These are phyloP conservation scores for Aspergillus nanangensis DNA, from an alignment of 495 filamentous ascomycete species.

Conservation along the genomic window DNA sequence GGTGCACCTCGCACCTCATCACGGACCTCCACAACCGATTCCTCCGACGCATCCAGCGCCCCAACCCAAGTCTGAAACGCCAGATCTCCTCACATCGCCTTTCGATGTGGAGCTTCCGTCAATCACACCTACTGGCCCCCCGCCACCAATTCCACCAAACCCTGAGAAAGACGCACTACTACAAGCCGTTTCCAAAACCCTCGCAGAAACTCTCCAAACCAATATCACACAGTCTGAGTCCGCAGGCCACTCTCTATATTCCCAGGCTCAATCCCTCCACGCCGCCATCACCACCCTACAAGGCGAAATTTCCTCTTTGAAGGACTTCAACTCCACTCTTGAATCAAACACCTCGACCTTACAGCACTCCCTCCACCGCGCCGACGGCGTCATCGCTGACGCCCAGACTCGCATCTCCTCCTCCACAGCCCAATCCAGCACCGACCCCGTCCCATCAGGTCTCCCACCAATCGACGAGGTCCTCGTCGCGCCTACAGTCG, in stretches of 20 bases:
- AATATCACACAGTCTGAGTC: slow-evolving; percentile 62
- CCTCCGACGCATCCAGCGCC: slow-evolving; percentile 19
- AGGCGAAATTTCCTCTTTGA: slow-evolving; percentile 65
- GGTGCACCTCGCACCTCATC: slow-evolving; percentile 9
- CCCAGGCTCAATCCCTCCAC: slow-evolving; percentile 75
- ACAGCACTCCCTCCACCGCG: slow-evolving; percentile 68
- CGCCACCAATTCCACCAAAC: slow-evolving; percentile 90
- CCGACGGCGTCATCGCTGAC: slow-evolving; percentile 71
- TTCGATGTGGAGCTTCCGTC: slow-evolving; percentile 63
- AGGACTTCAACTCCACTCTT: slow-evolving; percentile 62
- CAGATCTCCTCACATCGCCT: slow-evolving; percentile 67
- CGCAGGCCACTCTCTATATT: slow-evolving; percentile 66
- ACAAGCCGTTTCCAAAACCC: slow-evolving; percentile 63
- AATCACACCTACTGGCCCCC: slow-evolving; percentile 49
- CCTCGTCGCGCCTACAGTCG: slow-evolving; percentile 88
- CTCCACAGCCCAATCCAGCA: slow-evolving; percentile 26
- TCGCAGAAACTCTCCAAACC: slow-evolving; percentile 60
- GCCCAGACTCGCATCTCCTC: slow-evolving; percentile 40
- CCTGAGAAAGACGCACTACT: slow-evolving; percentile 92
- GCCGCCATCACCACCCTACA: slow-evolving; percentile 61
- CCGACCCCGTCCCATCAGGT: slow-evolving; percentile 30
- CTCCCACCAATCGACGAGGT: slow-evolving; percentile 78
- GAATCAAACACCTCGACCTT: slow-evolving; percentile 73
- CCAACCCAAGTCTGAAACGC: slow-evolving; percentile 46
- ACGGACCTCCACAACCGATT: slow-evolving; percentile 9